Evolutionary conservation across 2,329 filamentous ascomycete species (phyloP), one percentile per base, ranked within the genome.

Genomic region (Paecilomyces variotii): DNA sequence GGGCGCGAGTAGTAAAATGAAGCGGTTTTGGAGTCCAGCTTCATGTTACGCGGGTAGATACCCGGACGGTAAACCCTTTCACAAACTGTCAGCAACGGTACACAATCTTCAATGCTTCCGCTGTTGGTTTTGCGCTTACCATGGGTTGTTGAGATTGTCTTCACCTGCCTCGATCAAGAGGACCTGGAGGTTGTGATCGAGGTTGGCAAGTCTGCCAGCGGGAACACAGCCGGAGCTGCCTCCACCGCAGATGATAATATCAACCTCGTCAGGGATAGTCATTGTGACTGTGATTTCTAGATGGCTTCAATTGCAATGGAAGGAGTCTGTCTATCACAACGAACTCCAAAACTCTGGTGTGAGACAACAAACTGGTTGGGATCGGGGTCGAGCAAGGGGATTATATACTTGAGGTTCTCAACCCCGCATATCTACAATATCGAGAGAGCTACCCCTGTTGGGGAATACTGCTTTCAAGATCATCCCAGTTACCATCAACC

Each of bases 161-260:
- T 89, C 87, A 51, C 87, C 87, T 35, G 81, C 86, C 74, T 89
- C 87, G 63, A 90, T 87, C 63, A 89, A 76, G 63, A 89, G 78
- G 58, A 90, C 87, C 67, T 81, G 88, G 82, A 82, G 87, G 34
- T 84, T 90, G 69, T 87, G 87, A 70, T 91, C 88, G 62, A 91
- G 76, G 64, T 91, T 91, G 68, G 88, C 88, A 68, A 91, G 75
- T 74, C 67, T 81, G 70, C 73, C 69, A 60, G 68, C 68, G 60
- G 69, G 70, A 32, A 72, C 70, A 62, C 75, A 76, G 62, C 72
- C 73, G 57, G 65, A 84, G 70, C 86, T 89, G 57, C 88, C 88
- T 68, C 88, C 88, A 67, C 88, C 88, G 64, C 85, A 88, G 30
- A 91, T 87, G 66, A 91, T 91, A 66, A 91, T 97, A 71, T 91